Evolutionary conservation across 371 early-diverging fungal genomes (phyloP).

Genomic region (Smittium mucronatum): DNA sequence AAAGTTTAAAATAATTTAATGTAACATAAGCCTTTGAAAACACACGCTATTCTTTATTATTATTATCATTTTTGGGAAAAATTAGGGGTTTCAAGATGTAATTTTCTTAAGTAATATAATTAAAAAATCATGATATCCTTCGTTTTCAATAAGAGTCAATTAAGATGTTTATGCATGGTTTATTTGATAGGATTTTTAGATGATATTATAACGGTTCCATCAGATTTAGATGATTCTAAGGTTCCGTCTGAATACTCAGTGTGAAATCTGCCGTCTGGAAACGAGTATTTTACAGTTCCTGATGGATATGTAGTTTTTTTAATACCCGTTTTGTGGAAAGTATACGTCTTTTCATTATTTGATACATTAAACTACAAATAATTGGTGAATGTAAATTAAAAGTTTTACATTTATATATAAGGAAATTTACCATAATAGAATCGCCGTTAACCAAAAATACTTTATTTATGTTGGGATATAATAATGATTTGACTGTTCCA

Average conservation of each 20-base stretch:
- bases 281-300: background rate
- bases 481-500: background rate
- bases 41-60: background rate
- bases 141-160: background rate
- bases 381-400: background rate
- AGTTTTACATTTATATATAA: background rate
- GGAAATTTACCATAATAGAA: background rate
- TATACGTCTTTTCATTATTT: background rate
- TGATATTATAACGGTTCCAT: background rate
- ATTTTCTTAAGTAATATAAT: background rate
- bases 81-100: background rate
- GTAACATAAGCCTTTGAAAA: background rate
- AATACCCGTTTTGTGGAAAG: background rate
- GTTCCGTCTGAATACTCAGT: too few species aligned
- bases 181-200: background rate
- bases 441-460: background rate
- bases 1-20: constrained; percentile 9
- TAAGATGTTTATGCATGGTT: background rate
- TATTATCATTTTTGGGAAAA: too few species aligned
- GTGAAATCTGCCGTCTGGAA: background rate
- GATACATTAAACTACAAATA: background rate
- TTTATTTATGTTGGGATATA: background rate
- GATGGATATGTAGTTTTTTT: background rate
- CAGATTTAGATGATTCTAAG: too few species aligned
- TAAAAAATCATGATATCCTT: too few species aligned